phyloP scores from a whole-genome alignment of 345 rosid genomes.

The Citrus reticulata region DNA sequence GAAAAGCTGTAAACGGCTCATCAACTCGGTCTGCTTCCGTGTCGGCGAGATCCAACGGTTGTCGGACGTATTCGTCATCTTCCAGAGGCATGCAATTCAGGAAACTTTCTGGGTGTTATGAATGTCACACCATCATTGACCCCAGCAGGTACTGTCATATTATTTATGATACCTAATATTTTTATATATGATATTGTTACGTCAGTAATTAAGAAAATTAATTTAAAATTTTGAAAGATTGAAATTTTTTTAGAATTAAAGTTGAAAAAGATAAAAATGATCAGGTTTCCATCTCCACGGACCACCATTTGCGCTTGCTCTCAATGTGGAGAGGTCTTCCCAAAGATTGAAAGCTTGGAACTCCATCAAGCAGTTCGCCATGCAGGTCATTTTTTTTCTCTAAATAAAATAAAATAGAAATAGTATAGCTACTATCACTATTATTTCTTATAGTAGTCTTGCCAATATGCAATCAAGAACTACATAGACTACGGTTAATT shows the following conservation, averaged over 20 bases:
- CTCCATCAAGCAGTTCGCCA: constrained; percentile 97
- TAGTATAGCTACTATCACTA: neutral
- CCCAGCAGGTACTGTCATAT: constrained; percentile 60
- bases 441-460: neutral
- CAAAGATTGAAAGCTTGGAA: constrained; percentile 88
- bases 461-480: neutral
- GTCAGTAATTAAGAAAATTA: neutral
- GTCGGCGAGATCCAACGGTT: constrained; percentile 51
- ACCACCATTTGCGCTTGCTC: constrained; percentile 66
- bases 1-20: constrained; percentile 39
- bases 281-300: constrained; percentile 75
- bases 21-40: constrained; percentile 48
- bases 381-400: constrained; percentile 55
- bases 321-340: constrained; percentile 94
- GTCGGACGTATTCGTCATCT: constrained; percentile 34
- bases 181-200: too few species aligned
- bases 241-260: too few species aligned
- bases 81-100: constrained; percentile 90
- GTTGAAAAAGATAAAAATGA: neutral
- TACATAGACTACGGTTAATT: neutral
- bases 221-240: neutral
- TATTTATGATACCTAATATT: neutral
- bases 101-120: constrained; percentile 96
- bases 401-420: neutral
- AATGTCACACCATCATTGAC: constrained; percentile 91